phyloP scores from a whole-genome alignment of 345 rosid genomes.

The Eucalyptus leucophloia region DNA sequence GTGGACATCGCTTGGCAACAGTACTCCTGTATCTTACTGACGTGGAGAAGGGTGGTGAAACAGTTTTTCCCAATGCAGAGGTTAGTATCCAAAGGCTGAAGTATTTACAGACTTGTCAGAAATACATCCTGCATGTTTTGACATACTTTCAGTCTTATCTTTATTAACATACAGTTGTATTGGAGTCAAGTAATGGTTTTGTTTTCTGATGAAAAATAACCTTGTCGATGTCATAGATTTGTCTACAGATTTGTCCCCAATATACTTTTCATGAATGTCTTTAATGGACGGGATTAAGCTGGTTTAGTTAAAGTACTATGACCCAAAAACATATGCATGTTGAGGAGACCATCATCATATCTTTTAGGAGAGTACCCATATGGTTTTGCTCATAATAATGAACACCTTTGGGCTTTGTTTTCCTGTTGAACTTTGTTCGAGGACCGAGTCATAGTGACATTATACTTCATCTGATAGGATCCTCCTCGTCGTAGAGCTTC shows the following conservation, averaged over 20 bases:
- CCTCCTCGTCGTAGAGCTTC: conserved; percentile 43
- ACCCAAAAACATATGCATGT: background rate
- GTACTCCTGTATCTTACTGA: conserved; percentile 85
- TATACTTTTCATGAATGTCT: background rate
- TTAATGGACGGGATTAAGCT: background rate
- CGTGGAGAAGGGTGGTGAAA: conserved; percentile 93
- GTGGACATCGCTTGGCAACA: conserved; percentile 89
- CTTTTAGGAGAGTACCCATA: background rate
- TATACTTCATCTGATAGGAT: conserved; percentile 28
- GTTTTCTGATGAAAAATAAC: background rate
- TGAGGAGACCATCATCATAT: background rate
- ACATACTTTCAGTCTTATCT: background rate
- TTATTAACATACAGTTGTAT: background rate
- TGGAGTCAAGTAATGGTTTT: background rate
- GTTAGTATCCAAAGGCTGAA: conserved; percentile 19
- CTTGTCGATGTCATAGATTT: background rate
- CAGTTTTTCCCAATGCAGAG: conserved; percentile 85
- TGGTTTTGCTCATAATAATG: background rate
- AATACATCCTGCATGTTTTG: background rate
- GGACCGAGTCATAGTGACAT: background rate
- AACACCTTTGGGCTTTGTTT: background rate
- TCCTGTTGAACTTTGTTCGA: background rate
- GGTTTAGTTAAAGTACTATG: background rate
- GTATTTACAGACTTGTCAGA: background rate
- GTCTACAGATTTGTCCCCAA: background rate